Conservation (phyloP, 176 grass and related monocot species). For the Alopecurus myosuroides region DNA sequence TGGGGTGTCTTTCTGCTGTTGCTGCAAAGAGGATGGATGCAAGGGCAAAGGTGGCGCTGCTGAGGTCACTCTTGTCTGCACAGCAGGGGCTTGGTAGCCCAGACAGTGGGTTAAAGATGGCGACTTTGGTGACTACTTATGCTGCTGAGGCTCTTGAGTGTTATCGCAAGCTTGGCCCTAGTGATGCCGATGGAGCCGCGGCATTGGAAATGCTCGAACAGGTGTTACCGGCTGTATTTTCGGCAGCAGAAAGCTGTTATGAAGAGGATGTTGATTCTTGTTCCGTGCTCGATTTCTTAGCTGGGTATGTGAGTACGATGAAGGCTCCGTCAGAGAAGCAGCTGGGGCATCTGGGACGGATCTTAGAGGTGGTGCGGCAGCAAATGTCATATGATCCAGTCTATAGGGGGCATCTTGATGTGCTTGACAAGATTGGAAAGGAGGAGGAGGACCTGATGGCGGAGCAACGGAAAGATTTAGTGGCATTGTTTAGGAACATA, state of each 20-base stretch:
- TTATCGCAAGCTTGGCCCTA: slow-evolving; percentile 57
- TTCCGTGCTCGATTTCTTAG: slow-evolving; percentile 77
- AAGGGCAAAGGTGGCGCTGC: slow-evolving; percentile 63
- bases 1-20: slow-evolving; percentile 74
- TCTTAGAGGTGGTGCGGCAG: slow-evolving; percentile 69
- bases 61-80: slow-evolving; percentile 52
- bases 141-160: slow-evolving; percentile 74
- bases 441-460: slow-evolving; percentile 87
- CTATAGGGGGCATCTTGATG: slow-evolving; percentile 77
- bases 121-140: slow-evolving; percentile 56
- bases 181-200: slow-evolving; percentile 43
- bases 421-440: slow-evolving; percentile 83
- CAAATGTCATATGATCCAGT: slow-evolving; percentile 74
- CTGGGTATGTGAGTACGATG: slow-evolving; percentile 70
- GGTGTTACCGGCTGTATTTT: slow-evolving; percentile 76
- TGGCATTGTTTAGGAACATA: slow-evolving; percentile 75
- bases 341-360: slow-evolving; percentile 50
- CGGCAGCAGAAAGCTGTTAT: slow-evolving; percentile 55
- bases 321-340: slow-evolving; percentile 81
- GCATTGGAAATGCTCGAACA: slow-evolving; percentile 80
- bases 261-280: slow-evolving; percentile 62
- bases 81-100: slow-evolving; percentile 47
- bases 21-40: slow-evolving; percentile 77
- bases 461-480: slow-evolving; percentile 77
- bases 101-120: slow-evolving; percentile 62